These are phyloP conservation scores for Aureobasidium namibiae DNA, from an alignment of 2,329 filamentous ascomycete species.

Conservation along the genomic window DNA sequence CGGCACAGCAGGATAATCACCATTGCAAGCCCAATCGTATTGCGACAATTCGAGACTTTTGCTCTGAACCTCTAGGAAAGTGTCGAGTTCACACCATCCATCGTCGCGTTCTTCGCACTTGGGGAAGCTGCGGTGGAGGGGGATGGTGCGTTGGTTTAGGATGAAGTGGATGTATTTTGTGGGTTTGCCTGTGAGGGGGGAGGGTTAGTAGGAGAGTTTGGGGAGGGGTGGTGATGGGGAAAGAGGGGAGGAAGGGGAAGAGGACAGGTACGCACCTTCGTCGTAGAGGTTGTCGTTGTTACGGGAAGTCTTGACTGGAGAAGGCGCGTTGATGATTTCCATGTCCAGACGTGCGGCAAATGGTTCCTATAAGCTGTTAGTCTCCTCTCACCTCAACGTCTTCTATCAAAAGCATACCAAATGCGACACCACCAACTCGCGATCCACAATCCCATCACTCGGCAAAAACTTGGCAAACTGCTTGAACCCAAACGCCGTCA, in stretches of 20 bases:
- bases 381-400: slow-evolving; percentile 19
- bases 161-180: slow-evolving; percentile 16
- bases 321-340: slow-evolving; percentile 61
- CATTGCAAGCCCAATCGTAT: slow-evolving; percentile 61
- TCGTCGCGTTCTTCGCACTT: slow-evolving; percentile 60
- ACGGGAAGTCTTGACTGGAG: slow-evolving; percentile 50
- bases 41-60: slow-evolving; percentile 50
- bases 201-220: background rate
- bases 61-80: slow-evolving; percentile 57
- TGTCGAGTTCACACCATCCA: slow-evolving; percentile 67
- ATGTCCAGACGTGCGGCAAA: slow-evolving; percentile 68
- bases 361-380: slow-evolving; percentile 39
- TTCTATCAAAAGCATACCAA: too few species aligned
- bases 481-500: slow-evolving; percentile 63
- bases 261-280: slow-evolving; percentile 35
- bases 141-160: slow-evolving; percentile 58
- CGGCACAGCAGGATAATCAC: slow-evolving; percentile 39
- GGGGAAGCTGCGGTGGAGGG: slow-evolving; percentile 56
- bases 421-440: slow-evolving; percentile 58
- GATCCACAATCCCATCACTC: slow-evolving; percentile 45
- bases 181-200: slow-evolving; percentile 15
- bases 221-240: too few species aligned
- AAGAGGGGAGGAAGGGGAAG: too few species aligned
- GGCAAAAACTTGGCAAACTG: slow-evolving; percentile 59
- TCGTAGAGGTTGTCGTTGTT: slow-evolving; percentile 39